Evolutionary conservation across 305 asterid genomes (phyloP).

Genomic region (Euphrasia arctica): DNA sequence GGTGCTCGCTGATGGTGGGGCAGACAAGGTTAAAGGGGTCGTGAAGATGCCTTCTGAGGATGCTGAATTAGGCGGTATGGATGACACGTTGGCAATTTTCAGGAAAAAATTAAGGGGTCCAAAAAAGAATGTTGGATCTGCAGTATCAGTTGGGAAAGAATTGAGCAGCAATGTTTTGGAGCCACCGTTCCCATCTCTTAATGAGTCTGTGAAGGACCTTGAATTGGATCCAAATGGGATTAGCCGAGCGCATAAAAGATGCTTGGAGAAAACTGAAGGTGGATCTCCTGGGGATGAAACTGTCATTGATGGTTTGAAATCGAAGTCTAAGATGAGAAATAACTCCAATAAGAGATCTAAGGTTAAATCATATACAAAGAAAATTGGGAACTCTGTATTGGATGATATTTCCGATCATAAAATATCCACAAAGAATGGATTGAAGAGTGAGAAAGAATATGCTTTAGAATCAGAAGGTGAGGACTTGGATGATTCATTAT

Average conservation of each 20-base stretch:
- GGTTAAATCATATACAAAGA: conserved; percentile 32
- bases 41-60: conserved; percentile 40
- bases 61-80: conserved; percentile 72
- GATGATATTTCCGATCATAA: conserved; percentile 30
- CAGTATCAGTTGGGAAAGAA: conserved; percentile 30
- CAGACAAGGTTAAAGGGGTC: conserved; percentile 37
- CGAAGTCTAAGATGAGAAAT: conserved; percentile 36
- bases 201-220: conserved; percentile 29
- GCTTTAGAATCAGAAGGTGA: conserved; percentile 34
- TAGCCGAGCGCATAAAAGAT: conserved; percentile 33
- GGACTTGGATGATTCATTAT: conserved; percentile 64
- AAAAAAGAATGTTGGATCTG: conserved; percentile 51
- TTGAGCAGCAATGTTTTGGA: conserved; percentile 29
- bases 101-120: conserved; percentile 86
- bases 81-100: conserved; percentile 87
- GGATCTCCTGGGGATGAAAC: conserved; percentile 36
- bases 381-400: conserved; percentile 27
- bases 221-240: conserved; percentile 34
- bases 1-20: conserved; percentile 45
- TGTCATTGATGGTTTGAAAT: conserved; percentile 33
- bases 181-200: conserved; percentile 31
- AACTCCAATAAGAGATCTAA: conserved; percentile 31
- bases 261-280: conserved; percentile 30
- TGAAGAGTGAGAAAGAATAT: conserved; percentile 34
- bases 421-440: conserved; percentile 27